Evolutionary conservation across 768 basidiomycete genomes (phyloP).

Genomic region (Lentinula edodes): DNA sequence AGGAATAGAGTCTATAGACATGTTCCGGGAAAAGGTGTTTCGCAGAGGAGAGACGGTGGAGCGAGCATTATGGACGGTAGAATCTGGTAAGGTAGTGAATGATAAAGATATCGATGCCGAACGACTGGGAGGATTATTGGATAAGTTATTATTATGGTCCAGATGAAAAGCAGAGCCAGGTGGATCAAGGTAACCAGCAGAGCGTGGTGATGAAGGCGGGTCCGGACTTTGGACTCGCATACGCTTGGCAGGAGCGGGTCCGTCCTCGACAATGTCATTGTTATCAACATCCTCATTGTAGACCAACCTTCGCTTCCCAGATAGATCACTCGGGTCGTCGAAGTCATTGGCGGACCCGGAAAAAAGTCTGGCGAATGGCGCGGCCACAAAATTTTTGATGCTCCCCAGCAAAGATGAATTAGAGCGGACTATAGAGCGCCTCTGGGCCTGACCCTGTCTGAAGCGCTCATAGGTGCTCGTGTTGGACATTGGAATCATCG

Average conservation of each 20-base stretch:
- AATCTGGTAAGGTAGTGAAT: slow-evolving; percentile 20
- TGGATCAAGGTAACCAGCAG: slow-evolving; percentile 47
- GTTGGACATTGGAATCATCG: slow-evolving; percentile 8
- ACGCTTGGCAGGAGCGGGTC: slow-evolving; percentile 40
- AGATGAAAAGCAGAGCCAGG: slow-evolving; percentile 38
- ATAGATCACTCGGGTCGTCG: slow-evolving; percentile 36
- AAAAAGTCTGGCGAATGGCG: slow-evolving; percentile 53
- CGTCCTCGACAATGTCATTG: slow-evolving; percentile 27
- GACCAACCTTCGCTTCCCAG: slow-evolving; percentile 52
- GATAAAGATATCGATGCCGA: slow-evolving; percentile 20
- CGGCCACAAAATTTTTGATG: slow-evolving; percentile 62
- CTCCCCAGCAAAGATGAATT: slow-evolving; percentile 55
- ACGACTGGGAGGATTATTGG: slow-evolving; percentile 16
- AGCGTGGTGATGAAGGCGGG: slow-evolving; percentile 13
- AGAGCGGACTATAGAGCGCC: slow-evolving; percentile 40
- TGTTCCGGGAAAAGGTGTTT: slow-evolving; percentile 46
- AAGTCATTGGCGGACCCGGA: slow-evolving; percentile 43
- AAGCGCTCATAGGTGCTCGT: slow-evolving; percentile 1
- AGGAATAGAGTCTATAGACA: slow-evolving; percentile 62
- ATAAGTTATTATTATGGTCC: slow-evolving; percentile 12
- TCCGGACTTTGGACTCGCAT: slow-evolving; percentile 49
- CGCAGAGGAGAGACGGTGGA: slow-evolving; percentile 42
- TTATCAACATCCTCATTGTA: slow-evolving; percentile 18
- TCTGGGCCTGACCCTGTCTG: slow-evolving; percentile 11
- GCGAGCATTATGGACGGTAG: slow-evolving; percentile 27